phyloP scores from a whole-genome alignment of 192 early-diverging fungal species.

The Linnemannia schmuckeri region DNA sequence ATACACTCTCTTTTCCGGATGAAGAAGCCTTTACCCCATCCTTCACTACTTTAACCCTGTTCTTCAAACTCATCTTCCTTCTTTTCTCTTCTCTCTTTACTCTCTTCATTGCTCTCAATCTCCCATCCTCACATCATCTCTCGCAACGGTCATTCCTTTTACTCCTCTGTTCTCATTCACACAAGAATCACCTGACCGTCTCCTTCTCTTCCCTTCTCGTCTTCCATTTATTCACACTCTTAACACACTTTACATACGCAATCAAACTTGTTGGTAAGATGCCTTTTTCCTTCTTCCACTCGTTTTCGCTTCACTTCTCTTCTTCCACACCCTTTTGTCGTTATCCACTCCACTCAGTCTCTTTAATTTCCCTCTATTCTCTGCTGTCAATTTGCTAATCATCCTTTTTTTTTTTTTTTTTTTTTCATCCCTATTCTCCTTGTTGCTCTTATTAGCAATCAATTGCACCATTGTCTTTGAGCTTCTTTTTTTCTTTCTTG shows the following conservation, averaged over 20 bases:
- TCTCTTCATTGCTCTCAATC: not conserved
- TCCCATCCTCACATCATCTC: not conserved
- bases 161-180: not conserved
- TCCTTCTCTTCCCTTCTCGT: not conserved
- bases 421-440: not conserved
- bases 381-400: not conserved
- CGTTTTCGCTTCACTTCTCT: not conserved
- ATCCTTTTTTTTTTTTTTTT: slow-evolving; percentile 8
- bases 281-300: slow-evolving; percentile 7
- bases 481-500: not conserved
- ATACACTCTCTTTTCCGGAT: not conserved
- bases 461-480: not conserved
- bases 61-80: not conserved
- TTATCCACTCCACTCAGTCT: not conserved
- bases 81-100: not conserved
- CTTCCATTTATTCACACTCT: not conserved
- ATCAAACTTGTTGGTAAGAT: not conserved
- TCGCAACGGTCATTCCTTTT: not conserved
- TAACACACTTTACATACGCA: not conserved
- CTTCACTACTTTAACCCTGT: not conserved
- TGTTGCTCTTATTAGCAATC: not conserved
- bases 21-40: not conserved
- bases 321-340: not conserved
- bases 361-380: too few species aligned
- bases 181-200: not conserved